Evolutionary conservation across 495 filamentous ascomycete genomes (phyloP), one percentile per base, ranked within the genome.

Genomic region (Podospora didyma): DNA sequence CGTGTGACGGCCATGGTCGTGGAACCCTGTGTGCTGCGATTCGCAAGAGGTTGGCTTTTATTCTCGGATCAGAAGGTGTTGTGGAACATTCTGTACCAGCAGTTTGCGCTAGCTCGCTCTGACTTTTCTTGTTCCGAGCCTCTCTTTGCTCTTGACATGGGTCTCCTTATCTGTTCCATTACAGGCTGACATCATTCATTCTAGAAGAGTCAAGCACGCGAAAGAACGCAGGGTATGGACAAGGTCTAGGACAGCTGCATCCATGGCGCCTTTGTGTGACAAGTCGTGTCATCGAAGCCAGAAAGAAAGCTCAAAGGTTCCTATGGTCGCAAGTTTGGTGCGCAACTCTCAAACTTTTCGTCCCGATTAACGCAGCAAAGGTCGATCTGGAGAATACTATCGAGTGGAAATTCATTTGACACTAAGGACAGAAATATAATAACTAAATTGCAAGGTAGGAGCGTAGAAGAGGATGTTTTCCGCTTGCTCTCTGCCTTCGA

Each of bases 1-100:
- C 5, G 14, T 16, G 39, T 42, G 39, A 14, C n/a, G 5, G 39
- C 47, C 26, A 22, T 31, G 24, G 49, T 17, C 22, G 49, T 37
- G 46, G 11, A 10, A 39, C 49, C 1, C 23, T 17, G 26, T 16
- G 37, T 19, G 37, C 44, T 26, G 39, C 52, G 52, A 54, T 54
- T 46, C 52, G 41, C 42, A 35, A 24, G 26, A 48, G 41, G 28
- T 20, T 34, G 23, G 12, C 35, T 34, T 14, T 35, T 22, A 7
- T 47, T 54, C 34, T 54, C 52, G 52, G 52, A 54, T 54, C 52
- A 54, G 52, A 48, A 17, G 19, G 39, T 35, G 26, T 22, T 53
- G 20, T 1, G 37, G 34, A 17, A 53, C 12, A 7, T 42, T 7
- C 39, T 42, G n/a, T 16, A 17, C 1, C 39, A 9, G 39, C 39